Conservation (phyloP, 768 basidiomycete species). For the Pluteus cervinus region DNA sequence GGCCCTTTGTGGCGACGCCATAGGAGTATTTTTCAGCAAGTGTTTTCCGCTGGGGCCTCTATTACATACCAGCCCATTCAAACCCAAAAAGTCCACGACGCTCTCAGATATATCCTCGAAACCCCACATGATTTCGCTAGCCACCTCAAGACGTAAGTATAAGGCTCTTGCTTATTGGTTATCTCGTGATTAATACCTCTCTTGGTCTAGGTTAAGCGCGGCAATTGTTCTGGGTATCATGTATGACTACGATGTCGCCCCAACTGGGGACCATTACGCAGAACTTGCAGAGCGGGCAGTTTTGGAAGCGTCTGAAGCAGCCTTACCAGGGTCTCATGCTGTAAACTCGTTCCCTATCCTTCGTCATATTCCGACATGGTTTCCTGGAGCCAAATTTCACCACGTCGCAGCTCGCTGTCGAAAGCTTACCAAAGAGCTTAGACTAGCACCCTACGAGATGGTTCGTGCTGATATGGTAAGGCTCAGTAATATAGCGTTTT, state of each 20-base stretch:
- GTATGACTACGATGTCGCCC: conserved; percentile 21
- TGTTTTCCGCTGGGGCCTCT: neutral
- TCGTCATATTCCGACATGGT: neutral
- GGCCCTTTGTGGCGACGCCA: neutral
- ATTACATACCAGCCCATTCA: neutral
- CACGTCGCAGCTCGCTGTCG: conserved; percentile 9
- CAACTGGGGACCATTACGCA: conserved; percentile 17
- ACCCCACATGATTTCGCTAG: neutral
- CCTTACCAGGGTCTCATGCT: conserved; percentile 15
- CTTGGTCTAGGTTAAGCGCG: conserved; percentile 9
- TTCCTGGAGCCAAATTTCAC: conserved; percentile 5
- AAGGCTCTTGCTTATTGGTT: neutral
- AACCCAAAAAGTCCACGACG: neutral
- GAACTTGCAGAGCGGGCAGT: conserved; percentile 15
- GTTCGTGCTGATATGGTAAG: conserved; percentile 2
- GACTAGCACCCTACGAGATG: no score
- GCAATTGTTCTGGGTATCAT: conserved; percentile 16
- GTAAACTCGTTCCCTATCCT: conserved; percentile 26
- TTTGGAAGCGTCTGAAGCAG: conserved; percentile 12
- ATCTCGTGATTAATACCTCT: neutral
- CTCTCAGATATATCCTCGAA: neutral
- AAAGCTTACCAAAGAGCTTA: conserved; percentile 9
- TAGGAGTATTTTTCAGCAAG: neutral
- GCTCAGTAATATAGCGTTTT: neutral
- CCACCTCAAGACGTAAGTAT: conserved; percentile 1